These are phyloP conservation scores for Phaffomyces thermotolerans DNA, from an alignment of 805 yeast species.

Conservation along the genomic window DNA sequence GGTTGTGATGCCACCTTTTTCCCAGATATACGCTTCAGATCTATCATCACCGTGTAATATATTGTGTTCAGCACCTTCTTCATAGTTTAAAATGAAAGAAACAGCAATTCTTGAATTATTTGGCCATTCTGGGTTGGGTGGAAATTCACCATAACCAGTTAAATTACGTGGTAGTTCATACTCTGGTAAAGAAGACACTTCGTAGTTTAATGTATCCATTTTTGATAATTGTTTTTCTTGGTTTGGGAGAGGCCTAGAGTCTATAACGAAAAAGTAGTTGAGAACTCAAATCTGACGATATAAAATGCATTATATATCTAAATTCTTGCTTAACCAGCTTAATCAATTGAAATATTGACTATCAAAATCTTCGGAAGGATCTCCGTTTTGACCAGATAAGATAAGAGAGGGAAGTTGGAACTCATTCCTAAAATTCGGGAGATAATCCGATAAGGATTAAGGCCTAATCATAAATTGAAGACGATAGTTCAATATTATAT, in stretches of 20 bases:
- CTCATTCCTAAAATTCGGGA: not conserved
- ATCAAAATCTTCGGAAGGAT: too few species aligned
- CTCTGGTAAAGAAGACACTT: constrained; percentile 3
- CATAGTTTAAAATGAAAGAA: constrained; percentile 28
- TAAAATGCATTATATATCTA: too few species aligned
- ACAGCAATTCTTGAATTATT: constrained; percentile 26
- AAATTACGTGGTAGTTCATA: constrained; percentile 22
- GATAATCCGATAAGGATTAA: not conserved
- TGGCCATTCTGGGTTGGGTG: constrained; percentile 29
- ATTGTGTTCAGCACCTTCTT: constrained; percentile 29
- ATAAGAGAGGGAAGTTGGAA: too few species aligned
- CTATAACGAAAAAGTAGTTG: too few species aligned
- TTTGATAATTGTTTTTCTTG: too few species aligned
- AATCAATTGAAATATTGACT: too few species aligned
- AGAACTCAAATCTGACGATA: too few species aligned
- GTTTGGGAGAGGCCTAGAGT: too few species aligned
- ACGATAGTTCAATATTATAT: too few species aligned
- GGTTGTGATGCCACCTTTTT: constrained; percentile 9
- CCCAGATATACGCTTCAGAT: constrained; percentile 18
- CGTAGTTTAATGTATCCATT: constrained; percentile 1
- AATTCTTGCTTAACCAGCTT: too few species aligned
- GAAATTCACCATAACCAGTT: constrained; percentile 26
- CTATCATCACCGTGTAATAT: constrained; percentile 25
- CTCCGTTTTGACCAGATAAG: too few species aligned
- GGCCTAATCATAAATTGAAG: too few species aligned